phyloP scores from a whole-genome alignment of 352 stramenopile genomes.

The Phytopythium delawarense region DNA sequence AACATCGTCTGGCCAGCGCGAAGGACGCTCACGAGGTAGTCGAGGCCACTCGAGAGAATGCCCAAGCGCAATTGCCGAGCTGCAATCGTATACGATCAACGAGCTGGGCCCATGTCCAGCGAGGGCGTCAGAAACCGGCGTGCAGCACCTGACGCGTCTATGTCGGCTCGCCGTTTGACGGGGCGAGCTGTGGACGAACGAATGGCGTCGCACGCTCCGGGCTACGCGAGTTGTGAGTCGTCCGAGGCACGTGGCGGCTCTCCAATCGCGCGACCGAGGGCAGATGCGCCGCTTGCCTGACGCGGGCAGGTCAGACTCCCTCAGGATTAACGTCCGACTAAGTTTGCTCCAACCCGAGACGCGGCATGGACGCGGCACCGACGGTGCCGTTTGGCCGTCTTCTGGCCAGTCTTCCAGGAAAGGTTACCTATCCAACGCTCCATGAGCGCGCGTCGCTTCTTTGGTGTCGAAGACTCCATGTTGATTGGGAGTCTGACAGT shows the following conservation, averaged over 20 bases:
- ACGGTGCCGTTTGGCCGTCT: not conserved
- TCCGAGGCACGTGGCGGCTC: slow-evolving; percentile 5
- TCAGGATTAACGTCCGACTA: too few species aligned
- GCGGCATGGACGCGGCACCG: not conserved
- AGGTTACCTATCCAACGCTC: too few species aligned
- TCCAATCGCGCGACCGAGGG: slow-evolving; percentile 3
- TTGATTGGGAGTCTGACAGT: not conserved
- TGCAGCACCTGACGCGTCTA: not conserved
- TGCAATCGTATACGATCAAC: not conserved
- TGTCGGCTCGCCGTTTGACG: not conserved
- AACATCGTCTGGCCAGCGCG: not conserved
- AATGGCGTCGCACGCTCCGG: not conserved
- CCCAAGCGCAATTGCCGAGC: too few species aligned
- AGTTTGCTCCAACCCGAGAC: too few species aligned
- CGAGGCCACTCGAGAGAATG: too few species aligned
- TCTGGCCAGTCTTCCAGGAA: not conserved
- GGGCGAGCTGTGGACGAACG: not conserved
- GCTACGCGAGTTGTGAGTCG: not conserved
- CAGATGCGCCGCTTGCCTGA: too few species aligned
- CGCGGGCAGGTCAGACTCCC: too few species aligned
- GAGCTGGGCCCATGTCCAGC: not conserved
- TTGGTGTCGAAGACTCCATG: not conserved
- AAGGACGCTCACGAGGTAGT: too few species aligned
- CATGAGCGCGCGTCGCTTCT: not conserved
- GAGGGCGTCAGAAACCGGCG: too few species aligned